Evolutionary conservation across 169 alveolate genomes (phyloP).

Genomic region (Amoebophrya sp.): DNA sequence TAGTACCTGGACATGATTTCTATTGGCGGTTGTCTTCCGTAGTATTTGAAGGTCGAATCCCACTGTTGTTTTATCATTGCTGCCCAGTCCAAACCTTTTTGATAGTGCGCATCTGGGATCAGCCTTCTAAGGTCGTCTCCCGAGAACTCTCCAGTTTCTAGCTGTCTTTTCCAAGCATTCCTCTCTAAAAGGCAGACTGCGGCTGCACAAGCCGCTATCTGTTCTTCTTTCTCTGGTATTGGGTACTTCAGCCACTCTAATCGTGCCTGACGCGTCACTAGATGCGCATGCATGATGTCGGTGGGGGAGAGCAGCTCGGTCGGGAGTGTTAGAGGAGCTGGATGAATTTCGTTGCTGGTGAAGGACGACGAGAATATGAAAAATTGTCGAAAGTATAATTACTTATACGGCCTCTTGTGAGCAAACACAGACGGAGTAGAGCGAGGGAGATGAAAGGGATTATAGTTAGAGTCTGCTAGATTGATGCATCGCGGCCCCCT

Average conservation of each 20-base stretch:
- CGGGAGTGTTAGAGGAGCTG: no score
- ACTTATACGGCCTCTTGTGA: no score
- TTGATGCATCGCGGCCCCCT: no score
- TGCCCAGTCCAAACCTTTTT: background rate
- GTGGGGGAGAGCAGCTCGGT: background rate
- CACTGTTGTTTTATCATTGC: background rate
- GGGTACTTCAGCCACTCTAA: constrained; percentile 3
- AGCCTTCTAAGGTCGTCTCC: background rate
- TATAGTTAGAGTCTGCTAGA: no score
- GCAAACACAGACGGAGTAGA: no score
- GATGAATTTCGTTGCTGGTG: no score
- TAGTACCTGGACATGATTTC: background rate
- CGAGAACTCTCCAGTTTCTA: background rate
- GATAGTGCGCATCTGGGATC: background rate
- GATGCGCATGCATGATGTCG: constrained; percentile 2
- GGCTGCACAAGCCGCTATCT: background rate
- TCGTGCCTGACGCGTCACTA: background rate
- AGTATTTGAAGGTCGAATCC: background rate
- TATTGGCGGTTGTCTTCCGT: background rate
- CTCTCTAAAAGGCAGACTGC: background rate
- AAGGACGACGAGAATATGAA: no score
- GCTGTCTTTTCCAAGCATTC: background rate
- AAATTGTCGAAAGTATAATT: no score
- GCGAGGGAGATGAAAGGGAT: no score
- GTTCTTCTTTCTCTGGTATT: background rate